These are phyloP conservation scores for Sporothrix dimorphospora DNA, from an alignment of 2,329 filamentous ascomycete genomes.

Conservation along the genomic window DNA sequence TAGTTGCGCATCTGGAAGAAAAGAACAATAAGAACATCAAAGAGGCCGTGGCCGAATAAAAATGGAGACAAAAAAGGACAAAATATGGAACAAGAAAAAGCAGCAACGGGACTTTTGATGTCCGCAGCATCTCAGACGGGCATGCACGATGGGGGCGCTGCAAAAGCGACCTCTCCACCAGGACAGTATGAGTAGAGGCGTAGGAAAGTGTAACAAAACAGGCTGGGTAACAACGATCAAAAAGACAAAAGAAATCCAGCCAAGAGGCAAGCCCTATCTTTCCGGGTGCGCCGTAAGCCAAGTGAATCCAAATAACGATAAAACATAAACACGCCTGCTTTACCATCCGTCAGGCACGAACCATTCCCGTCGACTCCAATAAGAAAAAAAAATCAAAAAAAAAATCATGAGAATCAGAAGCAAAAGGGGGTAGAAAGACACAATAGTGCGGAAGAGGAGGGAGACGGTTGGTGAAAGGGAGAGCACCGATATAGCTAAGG, in stretches of 20 bases:
- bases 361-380: neutral
- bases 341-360: neutral
- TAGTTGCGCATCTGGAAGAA: neutral
- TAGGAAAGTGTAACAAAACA: neutral
- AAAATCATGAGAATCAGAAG: neutral
- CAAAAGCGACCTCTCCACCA: neutral
- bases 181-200: no score
- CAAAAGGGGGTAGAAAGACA: neutral
- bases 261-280: neutral
- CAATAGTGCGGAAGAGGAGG: neutral
- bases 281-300: neutral
- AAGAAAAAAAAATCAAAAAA: neutral
- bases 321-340: constrained; percentile 3
- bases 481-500: neutral
- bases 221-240: neutral
- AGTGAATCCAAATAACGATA: neutral
- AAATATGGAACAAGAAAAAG: neutral
- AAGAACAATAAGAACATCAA: neutral
- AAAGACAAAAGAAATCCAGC: neutral
- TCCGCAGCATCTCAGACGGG: neutral
- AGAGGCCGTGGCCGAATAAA: neutral
- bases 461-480: neutral
- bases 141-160: neutral
- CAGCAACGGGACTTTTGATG: neutral
- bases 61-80: neutral